Evolutionary conservation across 805 yeast genomes (phyloP), one percentile per base, ranked within the genome.

Genomic region (Ogataea haglerorum): DNA sequence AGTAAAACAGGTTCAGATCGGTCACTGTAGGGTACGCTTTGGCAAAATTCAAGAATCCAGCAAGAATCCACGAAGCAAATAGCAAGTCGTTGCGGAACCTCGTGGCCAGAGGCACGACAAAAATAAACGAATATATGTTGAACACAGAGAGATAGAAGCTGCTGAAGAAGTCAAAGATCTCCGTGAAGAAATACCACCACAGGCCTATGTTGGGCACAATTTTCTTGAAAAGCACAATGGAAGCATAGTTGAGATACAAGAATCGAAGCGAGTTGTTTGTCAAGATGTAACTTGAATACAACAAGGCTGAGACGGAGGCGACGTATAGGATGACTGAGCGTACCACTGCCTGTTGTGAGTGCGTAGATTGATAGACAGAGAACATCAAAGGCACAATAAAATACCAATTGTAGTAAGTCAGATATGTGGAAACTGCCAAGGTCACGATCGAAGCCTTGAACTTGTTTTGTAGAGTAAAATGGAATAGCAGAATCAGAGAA

Each of bases 141-240:
- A 90, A 93, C 15, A 89, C 82, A 9, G 88, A 80, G 28, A 82
- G 66, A 69, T 85, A 93, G 56, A 93, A 89, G 15, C 86, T 80
- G 21, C 82, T 74, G 70, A 91, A 93, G 57, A 80, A 85, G 40
- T 84, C 93, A 64, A 93, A 93, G 78, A 93, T 85, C 63, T 93
- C 99, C 30, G 91, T 85, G 69, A 93, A 93, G 54, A 90, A 80
- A 67, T 93, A 93, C 99, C 99, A 93, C 99, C 99, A 93, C 15
- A 93, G 68, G 0, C 99, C 99, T 49, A 93, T 61, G 63, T 93
- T 93, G 19, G 99, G 99, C 5, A 81, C 72, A 46, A 89, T 77
- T 48, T 87, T 90, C 27, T 72, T 72, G 53, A 86, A 82, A 17
- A 68, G 66, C 5, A 87, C 56, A 5, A 75, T 63, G 3, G 78